Evolutionary conservation across 2,329 filamentous ascomycete species (phyloP).

Genomic region (Seiridium cupressi): DNA sequence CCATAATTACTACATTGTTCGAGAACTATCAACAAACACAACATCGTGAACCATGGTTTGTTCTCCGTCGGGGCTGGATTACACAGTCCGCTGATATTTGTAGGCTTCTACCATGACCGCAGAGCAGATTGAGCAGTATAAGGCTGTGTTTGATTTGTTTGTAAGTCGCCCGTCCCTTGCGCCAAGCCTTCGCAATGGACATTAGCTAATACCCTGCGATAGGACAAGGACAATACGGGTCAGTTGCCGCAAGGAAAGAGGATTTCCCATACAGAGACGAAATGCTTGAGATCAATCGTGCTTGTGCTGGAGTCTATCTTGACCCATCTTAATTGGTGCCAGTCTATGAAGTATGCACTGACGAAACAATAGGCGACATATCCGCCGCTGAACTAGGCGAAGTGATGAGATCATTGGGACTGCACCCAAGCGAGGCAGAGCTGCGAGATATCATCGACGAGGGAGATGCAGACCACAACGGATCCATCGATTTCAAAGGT

Average conservation of each 20-base stretch:
- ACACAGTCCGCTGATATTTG: not conserved
- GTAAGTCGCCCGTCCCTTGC: not conserved
- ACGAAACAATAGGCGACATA: not conserved
- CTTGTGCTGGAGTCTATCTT: too few relatives aligned
- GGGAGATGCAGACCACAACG: slow-evolving; percentile 2
- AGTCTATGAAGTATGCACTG: too few relatives aligned
- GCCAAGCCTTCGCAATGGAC: not conserved
- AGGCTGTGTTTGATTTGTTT: not conserved
- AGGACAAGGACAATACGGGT: slow-evolving; percentile 4
- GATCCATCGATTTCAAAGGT: slow-evolving; percentile 2
- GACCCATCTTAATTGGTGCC: too few relatives aligned
- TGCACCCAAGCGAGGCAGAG: not conserved
- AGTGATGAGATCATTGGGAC: not conserved
- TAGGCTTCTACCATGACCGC: not conserved
- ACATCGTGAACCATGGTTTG: not conserved
- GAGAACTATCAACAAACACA: too few relatives aligned
- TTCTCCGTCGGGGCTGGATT: not conserved
- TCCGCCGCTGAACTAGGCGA: not conserved
- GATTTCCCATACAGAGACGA: too few relatives aligned
- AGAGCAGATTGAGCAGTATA: slow-evolving; percentile 2
- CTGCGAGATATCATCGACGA: slow-evolving; percentile 1
- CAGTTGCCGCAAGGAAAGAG: not conserved
- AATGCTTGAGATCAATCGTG: too few relatives aligned
- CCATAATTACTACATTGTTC: not conserved
- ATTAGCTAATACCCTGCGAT: not conserved